phyloP scores from a whole-genome alignment of 345 rosid genomes.

The Citrus glauca region DNA sequence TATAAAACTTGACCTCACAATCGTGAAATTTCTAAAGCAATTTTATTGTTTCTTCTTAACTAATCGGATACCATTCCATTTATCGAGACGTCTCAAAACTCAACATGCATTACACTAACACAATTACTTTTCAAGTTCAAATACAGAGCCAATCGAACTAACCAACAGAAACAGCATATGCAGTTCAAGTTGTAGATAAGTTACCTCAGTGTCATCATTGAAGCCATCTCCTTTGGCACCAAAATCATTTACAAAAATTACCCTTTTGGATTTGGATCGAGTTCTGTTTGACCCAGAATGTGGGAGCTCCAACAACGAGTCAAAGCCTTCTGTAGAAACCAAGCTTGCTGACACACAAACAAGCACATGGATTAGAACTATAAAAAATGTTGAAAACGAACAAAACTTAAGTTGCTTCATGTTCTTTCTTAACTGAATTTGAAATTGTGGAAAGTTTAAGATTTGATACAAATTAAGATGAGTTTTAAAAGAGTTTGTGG shows the following conservation, averaged over 20 bases:
- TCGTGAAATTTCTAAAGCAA: background rate
- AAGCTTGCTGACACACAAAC: conserved; percentile 16
- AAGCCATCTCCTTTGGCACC: conserved; percentile 77
- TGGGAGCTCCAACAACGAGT: conserved; percentile 58
- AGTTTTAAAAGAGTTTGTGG: background rate
- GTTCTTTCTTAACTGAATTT: background rate
- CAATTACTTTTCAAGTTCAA: background rate
- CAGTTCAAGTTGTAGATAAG: too few relatives aligned
- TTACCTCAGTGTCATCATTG: conserved; percentile 67
- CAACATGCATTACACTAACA: background rate
- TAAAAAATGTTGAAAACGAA: conserved; percentile 13
- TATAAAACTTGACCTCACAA: background rate
- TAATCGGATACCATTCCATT: background rate
- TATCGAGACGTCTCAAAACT: conserved; percentile 4
- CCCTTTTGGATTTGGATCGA: conserved; percentile 52
- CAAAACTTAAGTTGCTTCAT: conserved; percentile 21
- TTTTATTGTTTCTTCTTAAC: background rate
- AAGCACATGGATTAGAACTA: conserved; percentile 1
- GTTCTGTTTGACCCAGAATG: conserved; percentile 26
- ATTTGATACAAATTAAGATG: background rate
- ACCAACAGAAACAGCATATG: background rate
- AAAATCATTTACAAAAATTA: conserved; percentile 45
- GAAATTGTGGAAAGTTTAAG: background rate
- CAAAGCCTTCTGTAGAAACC: conserved; percentile 39
- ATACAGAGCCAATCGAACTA: background rate